These are phyloP conservation scores for Aspergillus sclerotiicarbonarius DNA, from an alignment of 495 filamentous ascomycete species.

Conservation along the genomic window DNA sequence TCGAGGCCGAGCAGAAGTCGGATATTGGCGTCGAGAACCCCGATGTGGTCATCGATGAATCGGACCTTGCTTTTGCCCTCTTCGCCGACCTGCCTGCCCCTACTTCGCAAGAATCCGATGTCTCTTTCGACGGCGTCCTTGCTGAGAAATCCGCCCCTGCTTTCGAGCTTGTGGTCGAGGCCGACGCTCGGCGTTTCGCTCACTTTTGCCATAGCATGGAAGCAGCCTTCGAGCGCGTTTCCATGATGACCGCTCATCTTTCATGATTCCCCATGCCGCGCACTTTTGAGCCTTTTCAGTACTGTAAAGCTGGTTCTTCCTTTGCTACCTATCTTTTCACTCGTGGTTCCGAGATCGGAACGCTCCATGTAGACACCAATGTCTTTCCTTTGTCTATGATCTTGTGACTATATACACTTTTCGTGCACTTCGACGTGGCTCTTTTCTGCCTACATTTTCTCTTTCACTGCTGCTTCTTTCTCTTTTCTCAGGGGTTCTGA, in stretches of 20 bases:
- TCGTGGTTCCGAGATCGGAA: conserved; percentile 13
- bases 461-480: conserved; percentile 1
- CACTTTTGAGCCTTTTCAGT: conserved; percentile 19
- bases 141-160: conserved; percentile 56
- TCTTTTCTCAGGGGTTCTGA: not conserved
- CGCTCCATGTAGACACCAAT: conserved; percentile 18
- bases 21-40: conserved; percentile 34
- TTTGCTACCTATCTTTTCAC: conserved; percentile 5
- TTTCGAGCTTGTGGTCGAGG: conserved; percentile 56
- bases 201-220: conserved; percentile 50
- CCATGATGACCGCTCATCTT: conserved; percentile 45
- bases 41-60: conserved; percentile 56
- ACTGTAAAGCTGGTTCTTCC: conserved; percentile 19
- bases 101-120: conserved; percentile 13
- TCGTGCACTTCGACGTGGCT: conserved; percentile 7
- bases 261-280: conserved; percentile 41
- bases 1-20: conserved; percentile 28
- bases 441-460: conserved; percentile 8
- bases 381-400: conserved; percentile 27
- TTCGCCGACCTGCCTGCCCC: conserved; percentile 49
- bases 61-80: conserved; percentile 58
- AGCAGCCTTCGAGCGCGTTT: conserved; percentile 48
- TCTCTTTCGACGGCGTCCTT: conserved; percentile 54
- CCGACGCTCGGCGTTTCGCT: conserved; percentile 39
- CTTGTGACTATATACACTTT: conserved; percentile 26